Conservation (phyloP, 208 protist genomes). For the Porcisia deanei region DNA sequence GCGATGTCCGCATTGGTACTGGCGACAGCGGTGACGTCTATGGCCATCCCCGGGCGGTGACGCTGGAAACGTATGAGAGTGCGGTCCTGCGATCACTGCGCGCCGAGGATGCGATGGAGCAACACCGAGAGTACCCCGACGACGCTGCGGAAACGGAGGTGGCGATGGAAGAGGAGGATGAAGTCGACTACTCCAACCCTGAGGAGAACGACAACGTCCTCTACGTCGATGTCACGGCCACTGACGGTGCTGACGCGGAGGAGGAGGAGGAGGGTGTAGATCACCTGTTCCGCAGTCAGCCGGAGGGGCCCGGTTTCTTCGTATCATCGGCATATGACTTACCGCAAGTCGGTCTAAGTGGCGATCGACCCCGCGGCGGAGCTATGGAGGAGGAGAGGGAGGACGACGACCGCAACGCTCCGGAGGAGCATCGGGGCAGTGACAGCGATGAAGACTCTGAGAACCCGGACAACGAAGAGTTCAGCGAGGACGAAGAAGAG, state of each 20-base stretch:
- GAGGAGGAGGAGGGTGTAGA: not conserved
- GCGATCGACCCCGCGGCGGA: not conserved
- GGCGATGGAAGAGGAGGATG: constrained; percentile 4
- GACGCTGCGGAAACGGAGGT: not conserved
- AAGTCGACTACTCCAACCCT: constrained; percentile 3
- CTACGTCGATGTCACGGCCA: constrained; percentile 1
- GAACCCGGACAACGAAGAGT: constrained; percentile 23
- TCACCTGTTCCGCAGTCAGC: constrained; percentile 1
- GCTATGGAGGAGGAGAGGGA: constrained; percentile 9
- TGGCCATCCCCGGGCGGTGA: not conserved
- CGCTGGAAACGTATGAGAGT: constrained; percentile 1
- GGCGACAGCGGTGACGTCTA: not conserved
- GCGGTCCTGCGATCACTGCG: constrained; percentile 10
- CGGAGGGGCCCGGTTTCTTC: constrained; percentile 1
- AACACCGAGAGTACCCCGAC: not conserved
- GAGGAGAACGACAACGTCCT: constrained; percentile 16
- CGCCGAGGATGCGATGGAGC: constrained; percentile 8
- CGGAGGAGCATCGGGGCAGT: constrained; percentile 26
- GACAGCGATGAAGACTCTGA: constrained; percentile 1
- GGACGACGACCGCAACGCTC: constrained; percentile 15
- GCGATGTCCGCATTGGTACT: not conserved
- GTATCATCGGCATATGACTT: not conserved
- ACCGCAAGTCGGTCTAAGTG: not conserved
- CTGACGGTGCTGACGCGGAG: not conserved
- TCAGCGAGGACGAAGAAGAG: constrained; percentile 25